Evolutionary conservation across 495 filamentous ascomycete genomes (phyloP).

Genomic region (Rhizodiscina lignyota): DNA sequence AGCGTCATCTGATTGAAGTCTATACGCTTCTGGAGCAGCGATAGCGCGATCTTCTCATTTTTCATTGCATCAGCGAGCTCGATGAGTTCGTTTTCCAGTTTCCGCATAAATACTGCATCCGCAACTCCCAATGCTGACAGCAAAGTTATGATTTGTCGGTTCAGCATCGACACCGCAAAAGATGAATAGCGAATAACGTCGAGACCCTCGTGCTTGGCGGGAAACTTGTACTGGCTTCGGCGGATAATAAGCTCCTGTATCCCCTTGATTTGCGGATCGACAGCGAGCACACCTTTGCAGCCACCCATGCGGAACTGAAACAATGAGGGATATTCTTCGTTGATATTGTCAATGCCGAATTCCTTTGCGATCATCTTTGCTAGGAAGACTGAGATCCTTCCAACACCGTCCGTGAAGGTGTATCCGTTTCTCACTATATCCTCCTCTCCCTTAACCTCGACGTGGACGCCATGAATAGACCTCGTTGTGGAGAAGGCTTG

Average conservation of each 20-base stretch:
- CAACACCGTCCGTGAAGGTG: slow-evolving; percentile 83
- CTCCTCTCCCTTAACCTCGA: slow-evolving; percentile 30
- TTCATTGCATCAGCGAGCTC: slow-evolving; percentile 51
- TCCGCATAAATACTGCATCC: slow-evolving; percentile 47
- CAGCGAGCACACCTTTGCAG: slow-evolving; percentile 73
- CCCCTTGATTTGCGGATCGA: slow-evolving; percentile 24
- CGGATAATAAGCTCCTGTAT: slow-evolving; percentile 55
- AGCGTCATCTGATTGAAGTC: slow-evolving; percentile 75
- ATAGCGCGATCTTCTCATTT: slow-evolving; percentile 41
- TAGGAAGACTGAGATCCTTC: slow-evolving; percentile 70
- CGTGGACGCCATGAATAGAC: slow-evolving; percentile 32
- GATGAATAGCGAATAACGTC: slow-evolving; percentile 75
- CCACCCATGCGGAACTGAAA: slow-evolving; percentile 88
- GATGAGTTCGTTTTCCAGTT: slow-evolving; percentile 45
- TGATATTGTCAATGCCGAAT: slow-evolving; percentile 33
- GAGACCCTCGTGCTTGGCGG: slow-evolving; percentile 47
- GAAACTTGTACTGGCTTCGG: slow-evolving; percentile 76
- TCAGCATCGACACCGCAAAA: slow-evolving; percentile 59
- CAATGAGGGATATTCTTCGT: slow-evolving; percentile 46
- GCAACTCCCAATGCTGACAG: slow-evolving; percentile 61
- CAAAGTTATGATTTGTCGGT: slow-evolving; percentile 76
- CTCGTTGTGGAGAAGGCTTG: slow-evolving; percentile 93
- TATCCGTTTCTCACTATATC: slow-evolving; percentile 52
- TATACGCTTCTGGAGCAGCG: slow-evolving; percentile 53
- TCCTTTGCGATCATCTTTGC: slow-evolving; percentile 51